Evolutionary conservation across 2,329 filamentous ascomycete genomes (phyloP).

Genomic region (Blumeria graminis): DNA sequence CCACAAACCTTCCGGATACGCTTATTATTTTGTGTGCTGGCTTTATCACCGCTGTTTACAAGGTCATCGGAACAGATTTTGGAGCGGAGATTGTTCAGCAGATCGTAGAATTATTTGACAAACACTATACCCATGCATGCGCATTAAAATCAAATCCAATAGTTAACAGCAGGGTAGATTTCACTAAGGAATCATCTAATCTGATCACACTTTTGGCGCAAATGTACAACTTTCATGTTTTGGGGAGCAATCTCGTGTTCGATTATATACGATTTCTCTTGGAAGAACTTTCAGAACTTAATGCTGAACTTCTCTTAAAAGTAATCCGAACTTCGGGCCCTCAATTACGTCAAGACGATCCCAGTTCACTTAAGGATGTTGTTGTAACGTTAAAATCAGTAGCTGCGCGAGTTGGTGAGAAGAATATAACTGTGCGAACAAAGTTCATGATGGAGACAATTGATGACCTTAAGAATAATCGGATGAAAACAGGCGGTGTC

Average conservation of each 20-base stretch:
- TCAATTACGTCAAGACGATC: conserved; percentile 70
- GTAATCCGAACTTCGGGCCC: conserved; percentile 63
- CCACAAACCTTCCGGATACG: conserved; percentile 57
- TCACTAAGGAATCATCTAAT: conserved; percentile 44
- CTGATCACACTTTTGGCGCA: conserved; percentile 62
- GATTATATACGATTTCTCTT: conserved; percentile 72
- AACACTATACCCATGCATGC: conserved; percentile 26
- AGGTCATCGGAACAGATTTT: conserved; percentile 67
- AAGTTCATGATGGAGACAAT: conserved; percentile 97
- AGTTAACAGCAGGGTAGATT: conserved; percentile 8
- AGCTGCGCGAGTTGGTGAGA: conserved; percentile 40
- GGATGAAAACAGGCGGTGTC: conserved; percentile 48
- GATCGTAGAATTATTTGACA: conserved; percentile 50
- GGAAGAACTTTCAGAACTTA: conserved; percentile 50
- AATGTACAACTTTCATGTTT: conserved; percentile 77
- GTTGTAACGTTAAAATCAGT: conserved; percentile 54
- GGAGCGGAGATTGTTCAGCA: conserved; percentile 67
- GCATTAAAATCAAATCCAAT: conserved; percentile 16
- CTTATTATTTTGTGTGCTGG: conserved; percentile 79
- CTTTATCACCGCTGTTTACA: conserved; percentile 73
- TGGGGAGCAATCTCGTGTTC: conserved; percentile 64
- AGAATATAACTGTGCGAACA: conserved; percentile 59
- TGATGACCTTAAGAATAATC: conserved; percentile 83
- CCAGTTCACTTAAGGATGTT: conserved; percentile 70
- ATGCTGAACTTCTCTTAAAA: conserved; percentile 69